Base-by-base conservation (phyloP, 352 stramenopile species). In the Phytophthora gonapodyides region DNA sequence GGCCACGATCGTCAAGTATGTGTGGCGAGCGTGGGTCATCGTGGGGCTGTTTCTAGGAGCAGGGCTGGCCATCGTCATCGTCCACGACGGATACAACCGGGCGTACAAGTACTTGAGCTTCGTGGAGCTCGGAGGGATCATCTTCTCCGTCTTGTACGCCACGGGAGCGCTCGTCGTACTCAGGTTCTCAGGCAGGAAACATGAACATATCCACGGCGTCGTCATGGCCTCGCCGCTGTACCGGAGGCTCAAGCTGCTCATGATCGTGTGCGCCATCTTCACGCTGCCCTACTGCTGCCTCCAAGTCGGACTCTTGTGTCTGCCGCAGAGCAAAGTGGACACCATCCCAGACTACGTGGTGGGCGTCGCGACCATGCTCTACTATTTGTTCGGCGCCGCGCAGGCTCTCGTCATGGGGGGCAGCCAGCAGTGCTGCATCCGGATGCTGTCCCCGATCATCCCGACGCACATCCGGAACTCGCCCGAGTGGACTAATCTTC, bases 211-310 rank as follows among this genome's bases (percentile, higher is more conserved):
- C 27, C 80, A 91, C 44, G 81, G 81, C 27, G 70, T 85, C 7
- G 63, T 92, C 30, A 76, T 84, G 71, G 73, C 78, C 15, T 92
- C 82, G 36, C 82, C 82, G 41, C 57, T 92, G 11, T 92, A 92
- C 45, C 59, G 66, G 9, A 62, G 82, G 17, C 75, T 92, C 51
- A 89, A 89, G 67, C 40, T 92, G 44, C 51, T 92, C 61, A 80
- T 89, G 55, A 75, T 81, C 38, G 75, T 88, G 52, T 84, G 77
- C 19, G 69, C 70, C 7, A 48, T 89, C 16, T 89, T 89, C 65
- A 88, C 78, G 34, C 61, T 90, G 13, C 81, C 81, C n/a, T 89
- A 88, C 63, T 83, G 72, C 45, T 64, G 73, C 19, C 35, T 89
- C 21, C 80, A 89, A 52, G 51, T 87, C 7, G 56, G 35, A 15